phyloP scores from a whole-genome alignment of 148 eudicot species.

The Polygonum maritimum region DNA sequence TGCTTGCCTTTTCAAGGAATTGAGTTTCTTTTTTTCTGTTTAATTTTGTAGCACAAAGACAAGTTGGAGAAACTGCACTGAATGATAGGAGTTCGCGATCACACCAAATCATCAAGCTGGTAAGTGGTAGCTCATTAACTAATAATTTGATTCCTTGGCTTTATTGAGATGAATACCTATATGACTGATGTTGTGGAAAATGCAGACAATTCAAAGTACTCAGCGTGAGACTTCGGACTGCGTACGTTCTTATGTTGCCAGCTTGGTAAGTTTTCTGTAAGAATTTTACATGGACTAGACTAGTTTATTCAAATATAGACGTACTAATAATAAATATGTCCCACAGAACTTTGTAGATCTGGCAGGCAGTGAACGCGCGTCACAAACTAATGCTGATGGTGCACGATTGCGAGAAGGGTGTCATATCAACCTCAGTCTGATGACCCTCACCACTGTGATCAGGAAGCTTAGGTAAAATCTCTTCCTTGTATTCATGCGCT shows the following conservation, averaged over 20 bases:
- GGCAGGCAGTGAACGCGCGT: constrained; percentile 97
- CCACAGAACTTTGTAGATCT: constrained; percentile 90
- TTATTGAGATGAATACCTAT: not conserved
- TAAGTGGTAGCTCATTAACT: not conserved
- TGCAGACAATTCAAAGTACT: constrained; percentile 92
- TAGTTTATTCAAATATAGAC: not conserved
- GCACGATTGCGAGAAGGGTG: constrained; percentile 95
- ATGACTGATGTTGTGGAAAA: constrained; percentile 9
- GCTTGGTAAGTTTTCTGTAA: constrained; percentile 46
- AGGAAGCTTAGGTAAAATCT: constrained; percentile 73
- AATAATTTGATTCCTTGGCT: not conserved
- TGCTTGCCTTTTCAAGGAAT: not conserved
- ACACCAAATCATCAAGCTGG: constrained; percentile 96
- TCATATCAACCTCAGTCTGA: constrained; percentile 87
- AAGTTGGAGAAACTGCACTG: constrained; percentile 94
- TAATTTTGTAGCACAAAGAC: constrained; percentile 73
- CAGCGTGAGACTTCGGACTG: constrained; percentile 76
- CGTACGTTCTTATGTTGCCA: constrained; percentile 79
- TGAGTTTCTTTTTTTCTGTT: not conserved
- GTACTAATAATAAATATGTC: not conserved
- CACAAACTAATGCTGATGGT: constrained; percentile 91
- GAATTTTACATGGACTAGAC: not conserved
- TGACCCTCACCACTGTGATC: constrained; percentile 95
- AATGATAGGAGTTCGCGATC: constrained; percentile 88
- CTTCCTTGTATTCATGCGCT: too few relatives aligned